phyloP scores from a whole-genome alignment of 2,329 filamentous ascomycete genomes.

The Aspergillus brunneoviolaceus region DNA sequence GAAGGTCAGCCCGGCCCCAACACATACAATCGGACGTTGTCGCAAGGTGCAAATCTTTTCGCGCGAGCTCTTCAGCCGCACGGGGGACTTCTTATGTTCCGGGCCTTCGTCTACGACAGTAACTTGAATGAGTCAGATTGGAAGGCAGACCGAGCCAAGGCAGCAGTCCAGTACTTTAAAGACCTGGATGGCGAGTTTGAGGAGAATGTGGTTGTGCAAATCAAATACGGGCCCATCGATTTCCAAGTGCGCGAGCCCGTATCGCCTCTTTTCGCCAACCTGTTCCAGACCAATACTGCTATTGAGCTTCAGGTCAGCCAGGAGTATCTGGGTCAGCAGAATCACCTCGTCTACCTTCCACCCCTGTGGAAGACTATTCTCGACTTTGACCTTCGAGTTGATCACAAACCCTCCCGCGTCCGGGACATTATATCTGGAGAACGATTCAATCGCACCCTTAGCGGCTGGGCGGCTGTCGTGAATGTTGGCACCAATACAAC shows the following conservation, averaged over 20 bases:
- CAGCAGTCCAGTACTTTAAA: conserved; percentile 66
- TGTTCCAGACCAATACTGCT: conserved; percentile 50
- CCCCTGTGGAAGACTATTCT: conserved; percentile 69
- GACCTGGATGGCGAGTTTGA: conserved; percentile 65
- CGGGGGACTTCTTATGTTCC: conserved; percentile 66
- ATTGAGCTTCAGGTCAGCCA: conserved; percentile 68
- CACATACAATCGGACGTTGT: conserved; percentile 68
- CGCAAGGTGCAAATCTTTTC: conserved; percentile 68
- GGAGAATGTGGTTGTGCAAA: conserved; percentile 69
- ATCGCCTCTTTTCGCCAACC: conserved; percentile 62
- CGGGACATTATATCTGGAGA: conserved; percentile 62
- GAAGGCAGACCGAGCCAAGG: conserved; percentile 68
- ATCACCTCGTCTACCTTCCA: conserved; percentile 66
- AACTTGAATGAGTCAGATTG: conserved; percentile 59
- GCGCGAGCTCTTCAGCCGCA: conserved; percentile 58
- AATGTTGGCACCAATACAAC: conserved; percentile 66
- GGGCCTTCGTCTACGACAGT: conserved; percentile 69
- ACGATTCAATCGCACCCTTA: conserved; percentile 56
- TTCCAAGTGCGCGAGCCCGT: conserved; percentile 70
- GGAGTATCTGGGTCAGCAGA: conserved; percentile 71
- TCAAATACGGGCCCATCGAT: conserved; percentile 73
- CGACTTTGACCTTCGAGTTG: conserved; percentile 65
- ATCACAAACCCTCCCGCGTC: conserved; percentile 56
- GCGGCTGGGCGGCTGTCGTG: conserved; percentile 65
- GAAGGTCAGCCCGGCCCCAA: conserved; percentile 70